phyloP scores from a whole-genome alignment of 2,329 filamentous ascomycete genomes.

The Aspergillus alliaceus region DNA sequence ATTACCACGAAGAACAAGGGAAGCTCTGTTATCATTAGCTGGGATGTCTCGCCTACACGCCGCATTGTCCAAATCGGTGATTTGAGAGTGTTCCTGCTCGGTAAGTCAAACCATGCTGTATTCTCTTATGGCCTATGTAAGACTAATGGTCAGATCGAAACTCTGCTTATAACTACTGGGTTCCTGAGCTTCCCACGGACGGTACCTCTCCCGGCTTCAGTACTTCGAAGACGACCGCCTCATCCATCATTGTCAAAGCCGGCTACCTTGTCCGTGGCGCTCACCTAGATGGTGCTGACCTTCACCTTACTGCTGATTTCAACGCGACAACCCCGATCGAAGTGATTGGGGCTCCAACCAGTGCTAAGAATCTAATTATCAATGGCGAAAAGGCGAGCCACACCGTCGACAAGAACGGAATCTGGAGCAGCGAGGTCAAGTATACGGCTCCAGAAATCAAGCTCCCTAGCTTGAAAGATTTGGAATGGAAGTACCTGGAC shows the following conservation, averaged over 20 bases:
- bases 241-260: slow-evolving; percentile 43
- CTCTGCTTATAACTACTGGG: slow-evolving; percentile 48
- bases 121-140: neutral
- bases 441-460: slow-evolving; percentile 52
- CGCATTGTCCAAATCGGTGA: slow-evolving; percentile 40
- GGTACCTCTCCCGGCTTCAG: slow-evolving; percentile 31
- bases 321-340: slow-evolving; percentile 69
- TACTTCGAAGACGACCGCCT: slow-evolving; percentile 28
- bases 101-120: slow-evolving; percentile 33
- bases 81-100: slow-evolving; percentile 56
- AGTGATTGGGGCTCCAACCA: slow-evolving; percentile 62
- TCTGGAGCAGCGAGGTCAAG: slow-evolving; percentile 53
- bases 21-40: slow-evolving; percentile 45
- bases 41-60: slow-evolving; percentile 54
- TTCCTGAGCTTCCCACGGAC: slow-evolving; percentile 35
- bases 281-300: slow-evolving; percentile 53
- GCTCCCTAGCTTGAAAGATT: slow-evolving; percentile 57
- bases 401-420: slow-evolving; percentile 43
- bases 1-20: slow-evolving; percentile 31
- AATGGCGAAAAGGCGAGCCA: slow-evolving; percentile 54
- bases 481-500: slow-evolving; percentile 70
- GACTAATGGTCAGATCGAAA: slow-evolving; percentile 49
- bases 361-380: slow-evolving; percentile 59
- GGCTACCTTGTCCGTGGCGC: slow-evolving; percentile 50
- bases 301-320: slow-evolving; percentile 69